Base-by-base conservation (phyloP, 495 filamentous ascomycete species). In the Viridothelium virens region DNA sequence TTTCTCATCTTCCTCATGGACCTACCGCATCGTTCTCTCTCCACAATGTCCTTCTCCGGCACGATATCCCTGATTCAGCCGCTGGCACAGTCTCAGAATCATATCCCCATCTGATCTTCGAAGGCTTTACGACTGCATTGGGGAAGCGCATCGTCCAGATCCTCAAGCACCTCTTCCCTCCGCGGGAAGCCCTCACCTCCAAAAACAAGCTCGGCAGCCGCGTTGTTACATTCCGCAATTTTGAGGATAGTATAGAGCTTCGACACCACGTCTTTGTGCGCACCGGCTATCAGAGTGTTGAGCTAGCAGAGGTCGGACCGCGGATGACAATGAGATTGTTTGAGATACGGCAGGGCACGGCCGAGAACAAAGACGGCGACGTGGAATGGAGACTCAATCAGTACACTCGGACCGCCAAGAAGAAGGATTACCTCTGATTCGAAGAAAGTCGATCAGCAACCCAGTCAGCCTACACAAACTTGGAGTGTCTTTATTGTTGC, bases 311-410 rank as follows among this genome's bases (percentile, higher is more conserved):
- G 76, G 95, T 98, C 50, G 94, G 94, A 0, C 94, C 94, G 3
- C 82, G 94, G 65, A 96, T 97, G 89, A 95, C 92, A 4, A 95
- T 99, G 92, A 84, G 89, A 72, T 82, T 92, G 36, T 99, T 97
- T 78, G 91, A 96, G 75, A 96, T 99, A 67, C 82, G 91, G 61
- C 87, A 89, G 63, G 93, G 94, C n/a, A 94, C 93, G 2, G 79
- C 96, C 56, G 94, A 97, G 73, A 95, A 93, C 71, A 96, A 95
- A 69, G 90, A 91, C 70, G 93, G 92, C n/a, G 95, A 97, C 80
- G 84, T 90, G 39, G 95, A 98, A 77, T 98, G 94, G 94, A 86
- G 89, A 63, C 79, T 97, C 68, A 94, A 89, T 65, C 92, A 96
- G 72, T 98, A 96, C 74, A 98, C 93, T 1, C 86, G 94, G 71